Percentiles rank a stretch among this genome's conserved stretches.
These are phyloP conservation scores for Myxozyma monticola DNA, from an alignment of 805 yeast genomes.

Conservation along the genomic window DNA sequence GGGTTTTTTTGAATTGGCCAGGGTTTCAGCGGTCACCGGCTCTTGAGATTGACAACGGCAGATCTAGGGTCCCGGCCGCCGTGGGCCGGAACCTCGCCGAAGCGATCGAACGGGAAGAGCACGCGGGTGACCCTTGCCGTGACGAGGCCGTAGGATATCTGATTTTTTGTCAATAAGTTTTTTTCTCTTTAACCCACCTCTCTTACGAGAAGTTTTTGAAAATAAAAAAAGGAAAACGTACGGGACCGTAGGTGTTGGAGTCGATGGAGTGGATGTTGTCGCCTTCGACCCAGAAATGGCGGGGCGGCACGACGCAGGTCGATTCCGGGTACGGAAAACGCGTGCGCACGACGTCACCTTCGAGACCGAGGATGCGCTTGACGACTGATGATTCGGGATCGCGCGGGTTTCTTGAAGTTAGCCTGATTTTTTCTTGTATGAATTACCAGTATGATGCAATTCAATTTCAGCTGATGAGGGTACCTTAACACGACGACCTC, in stretches of 20 bases:
- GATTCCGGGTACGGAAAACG: constrained; percentile 66
- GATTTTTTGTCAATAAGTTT: not conserved
- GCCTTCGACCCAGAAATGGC: constrained; percentile 94
- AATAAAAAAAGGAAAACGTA: constrained; percentile 35
- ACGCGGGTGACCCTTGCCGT: constrained; percentile 71
- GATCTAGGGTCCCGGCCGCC: constrained; percentile 48
- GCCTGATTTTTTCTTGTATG: not conserved
- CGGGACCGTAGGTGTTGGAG: constrained; percentile 85
- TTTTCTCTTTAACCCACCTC: not conserved
- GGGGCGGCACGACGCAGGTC: constrained; percentile 64
- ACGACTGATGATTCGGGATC: constrained; percentile 75
- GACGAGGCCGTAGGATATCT: constrained; percentile 65
- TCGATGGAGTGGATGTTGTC: constrained; percentile 79
- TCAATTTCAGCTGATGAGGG: not conserved
- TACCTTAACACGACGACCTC: constrained; percentile 23
- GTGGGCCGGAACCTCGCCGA: constrained; percentile 47
- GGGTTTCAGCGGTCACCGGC: too few species aligned
- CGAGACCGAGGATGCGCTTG: constrained; percentile 74
- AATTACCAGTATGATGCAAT: not conserved
- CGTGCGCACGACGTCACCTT: constrained; percentile 67
- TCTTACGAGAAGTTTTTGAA: not conserved
- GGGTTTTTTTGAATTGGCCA: too few species aligned
- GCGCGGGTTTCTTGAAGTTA: constrained; percentile 49
- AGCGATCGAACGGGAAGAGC: constrained; percentile 67
- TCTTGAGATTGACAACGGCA: not conserved